These are phyloP conservation scores for Fusarium compactum DNA, from an alignment of 2,329 filamentous ascomycete genomes.

Conservation along the genomic window DNA sequence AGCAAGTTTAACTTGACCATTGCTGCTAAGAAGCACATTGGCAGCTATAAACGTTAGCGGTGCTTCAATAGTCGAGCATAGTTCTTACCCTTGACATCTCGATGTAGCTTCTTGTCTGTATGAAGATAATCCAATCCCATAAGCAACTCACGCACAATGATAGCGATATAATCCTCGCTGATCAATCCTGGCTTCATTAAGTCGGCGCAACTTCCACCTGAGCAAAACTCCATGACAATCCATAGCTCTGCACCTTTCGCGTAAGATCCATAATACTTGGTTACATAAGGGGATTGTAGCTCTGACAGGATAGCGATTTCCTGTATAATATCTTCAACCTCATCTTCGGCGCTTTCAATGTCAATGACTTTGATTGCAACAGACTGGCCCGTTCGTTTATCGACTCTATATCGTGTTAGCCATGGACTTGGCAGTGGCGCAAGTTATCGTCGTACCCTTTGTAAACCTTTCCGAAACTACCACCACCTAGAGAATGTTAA, in stretches of 20 bases:
- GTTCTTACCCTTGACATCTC: conserved; percentile 88
- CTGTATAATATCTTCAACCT: conserved; percentile 99
- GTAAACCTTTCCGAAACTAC: conserved; percentile 98
- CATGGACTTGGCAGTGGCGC: too few species aligned
- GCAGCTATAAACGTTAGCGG: conserved; percentile 70
- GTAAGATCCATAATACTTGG: conserved; percentile 97
- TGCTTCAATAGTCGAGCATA: neutral
- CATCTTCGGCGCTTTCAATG: conserved; percentile 98
- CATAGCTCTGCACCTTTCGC: conserved; percentile 95
- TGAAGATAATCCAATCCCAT: conserved; percentile 94
- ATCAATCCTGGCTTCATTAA: conserved; percentile 94
- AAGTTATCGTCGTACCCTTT: conserved; percentile 76
- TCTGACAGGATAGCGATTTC: conserved; percentile 98
- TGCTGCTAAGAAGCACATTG: conserved; percentile 89
- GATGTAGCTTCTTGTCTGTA: conserved; percentile 93
- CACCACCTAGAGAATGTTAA: conserved; percentile 73
- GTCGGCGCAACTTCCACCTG: conserved; percentile 94
- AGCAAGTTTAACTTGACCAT: conserved; percentile 95
- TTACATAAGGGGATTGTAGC: conserved; percentile 95
- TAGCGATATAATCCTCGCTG: conserved; percentile 95
- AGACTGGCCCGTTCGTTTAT: conserved; percentile 90
- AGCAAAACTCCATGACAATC: conserved; percentile 99
- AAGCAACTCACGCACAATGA: conserved; percentile 90
- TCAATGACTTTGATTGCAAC: conserved; percentile 99
- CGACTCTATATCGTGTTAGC: conserved; percentile 71